These are phyloP conservation scores for Russula brevipes DNA, from an alignment of 768 basidiomycete genomes.

Conservation along the genomic window DNA sequence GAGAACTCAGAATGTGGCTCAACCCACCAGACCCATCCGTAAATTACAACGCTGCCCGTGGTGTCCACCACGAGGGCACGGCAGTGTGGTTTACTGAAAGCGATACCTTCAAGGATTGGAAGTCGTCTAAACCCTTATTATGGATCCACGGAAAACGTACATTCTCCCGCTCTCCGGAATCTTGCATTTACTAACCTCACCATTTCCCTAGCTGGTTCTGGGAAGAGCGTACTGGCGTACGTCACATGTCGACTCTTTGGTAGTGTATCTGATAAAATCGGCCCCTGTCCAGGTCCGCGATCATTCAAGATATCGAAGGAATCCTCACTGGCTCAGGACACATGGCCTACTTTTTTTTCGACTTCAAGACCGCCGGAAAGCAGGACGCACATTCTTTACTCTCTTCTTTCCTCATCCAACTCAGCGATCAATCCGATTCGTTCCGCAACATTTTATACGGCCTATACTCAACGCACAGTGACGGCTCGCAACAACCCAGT, in stretches of 20 bases:
- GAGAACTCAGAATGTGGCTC: not conserved
- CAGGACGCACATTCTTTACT: not conserved
- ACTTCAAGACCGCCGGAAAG: not conserved
- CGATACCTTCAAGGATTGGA: not conserved
- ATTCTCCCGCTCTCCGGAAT: too few species aligned
- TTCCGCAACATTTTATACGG: not conserved
- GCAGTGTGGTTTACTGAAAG: slow-evolving; percentile 1
- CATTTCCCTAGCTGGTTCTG: not conserved
- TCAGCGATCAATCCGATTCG: not conserved
- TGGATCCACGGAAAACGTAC: slow-evolving; percentile 1
- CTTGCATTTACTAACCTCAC: not conserved
- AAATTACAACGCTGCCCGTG: not conserved
- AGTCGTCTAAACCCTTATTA: not conserved
- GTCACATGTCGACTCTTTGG: not conserved
- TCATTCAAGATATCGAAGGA: not conserved
- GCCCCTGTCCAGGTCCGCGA: not conserved
- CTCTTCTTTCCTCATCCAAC: not conserved
- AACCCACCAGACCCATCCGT: not conserved
- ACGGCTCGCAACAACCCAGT: not conserved
- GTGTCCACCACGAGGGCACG: not conserved
- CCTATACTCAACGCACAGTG: not conserved
- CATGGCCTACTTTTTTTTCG: not conserved
- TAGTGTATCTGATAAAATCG: not conserved
- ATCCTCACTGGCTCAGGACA: not conserved
- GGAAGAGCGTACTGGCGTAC: not conserved